Conservation (phyloP, 169 alveolate species). For the Plasmodium reichenowi region DNA sequence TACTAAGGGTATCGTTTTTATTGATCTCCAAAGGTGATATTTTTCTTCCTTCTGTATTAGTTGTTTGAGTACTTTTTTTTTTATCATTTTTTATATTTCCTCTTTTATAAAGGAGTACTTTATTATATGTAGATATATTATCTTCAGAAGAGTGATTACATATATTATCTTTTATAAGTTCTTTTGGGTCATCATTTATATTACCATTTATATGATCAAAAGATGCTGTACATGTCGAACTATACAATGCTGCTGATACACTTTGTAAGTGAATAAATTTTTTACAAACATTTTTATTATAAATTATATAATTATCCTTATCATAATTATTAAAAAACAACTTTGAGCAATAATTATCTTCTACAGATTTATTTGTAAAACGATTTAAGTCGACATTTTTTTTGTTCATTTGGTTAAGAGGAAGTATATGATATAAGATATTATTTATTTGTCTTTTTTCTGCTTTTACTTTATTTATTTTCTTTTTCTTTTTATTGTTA, state of each 20-base stretch:
- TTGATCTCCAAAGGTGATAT: too few relatives aligned
- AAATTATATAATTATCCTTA: conserved; percentile 1
- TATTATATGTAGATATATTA: background rate
- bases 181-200: too few relatives aligned
- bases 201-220: background rate
- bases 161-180: too few relatives aligned
- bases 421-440: background rate
- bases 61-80: background rate
- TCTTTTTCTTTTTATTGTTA: background rate
- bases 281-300: conserved; percentile 1
- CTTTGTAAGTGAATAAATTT: conserved; percentile 11
- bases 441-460: too few relatives aligned
- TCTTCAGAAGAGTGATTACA: background rate
- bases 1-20: too few relatives aligned
- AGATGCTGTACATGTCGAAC: conserved; percentile 1
- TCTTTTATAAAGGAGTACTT: background rate
- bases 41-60: background rate
- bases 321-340: background rate
- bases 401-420: background rate
- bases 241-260: conserved; percentile 17
- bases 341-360: too few relatives aligned
- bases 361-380: too few relatives aligned
- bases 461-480: background rate
- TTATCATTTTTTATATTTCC: conserved; percentile 5
- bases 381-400: too few relatives aligned